A percentile compares a stretch with the other conserved stretches of the same genome.
phyloP scores from a whole-genome alignment of 1,284 basidiomycete genomes.

The Chalciporus sp. region DNA sequence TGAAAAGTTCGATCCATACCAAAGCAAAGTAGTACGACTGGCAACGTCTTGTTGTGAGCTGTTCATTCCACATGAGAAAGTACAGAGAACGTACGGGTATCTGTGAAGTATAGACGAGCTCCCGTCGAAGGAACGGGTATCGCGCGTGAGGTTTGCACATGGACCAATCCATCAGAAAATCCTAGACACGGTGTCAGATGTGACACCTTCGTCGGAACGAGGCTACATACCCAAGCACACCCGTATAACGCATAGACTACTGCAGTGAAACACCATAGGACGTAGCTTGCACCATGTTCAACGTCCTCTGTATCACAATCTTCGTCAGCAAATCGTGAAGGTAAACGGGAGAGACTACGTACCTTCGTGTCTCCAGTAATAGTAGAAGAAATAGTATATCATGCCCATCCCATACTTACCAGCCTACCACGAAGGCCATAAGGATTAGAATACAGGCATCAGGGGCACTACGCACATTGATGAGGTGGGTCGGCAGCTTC shows the following conservation, averaged over 20 bases:
- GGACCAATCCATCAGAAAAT: constrained; percentile 83
- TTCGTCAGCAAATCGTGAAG: neutral
- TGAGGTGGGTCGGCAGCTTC: constrained; percentile 71
- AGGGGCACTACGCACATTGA: constrained; percentile 65
- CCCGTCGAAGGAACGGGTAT: constrained; percentile 71
- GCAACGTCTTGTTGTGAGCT: constrained; percentile 3
- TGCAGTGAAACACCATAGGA: constrained; percentile 66
- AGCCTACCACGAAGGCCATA: constrained; percentile 47
- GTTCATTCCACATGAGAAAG: neutral
- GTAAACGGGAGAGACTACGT: constrained; percentile 22
- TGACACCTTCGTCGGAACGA: neutral
- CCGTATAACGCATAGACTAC: constrained; percentile 73
- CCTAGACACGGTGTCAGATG: constrained; percentile 45
- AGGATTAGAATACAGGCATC: neutral
- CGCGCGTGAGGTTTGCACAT: constrained; percentile 61
- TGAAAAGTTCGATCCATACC: constrained; percentile 41
- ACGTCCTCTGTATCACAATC: constrained; percentile 20
- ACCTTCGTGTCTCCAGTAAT: constrained; percentile 74
- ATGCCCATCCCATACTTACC: constrained; percentile 81
- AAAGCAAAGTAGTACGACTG: constrained; percentile 78
- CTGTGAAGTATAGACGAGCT: constrained; percentile 70
- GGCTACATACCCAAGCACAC: constrained; percentile 68
- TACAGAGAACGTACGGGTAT: constrained; percentile 50
- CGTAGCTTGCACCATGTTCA: constrained; percentile 52
- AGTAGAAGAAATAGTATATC: constrained; percentile 66